Percentiles rank a stretch among this genome's conserved stretches.
phyloP scores from a whole-genome alignment of 768 basidiomycete species.

The Psilocybe cyanescens region DNA sequence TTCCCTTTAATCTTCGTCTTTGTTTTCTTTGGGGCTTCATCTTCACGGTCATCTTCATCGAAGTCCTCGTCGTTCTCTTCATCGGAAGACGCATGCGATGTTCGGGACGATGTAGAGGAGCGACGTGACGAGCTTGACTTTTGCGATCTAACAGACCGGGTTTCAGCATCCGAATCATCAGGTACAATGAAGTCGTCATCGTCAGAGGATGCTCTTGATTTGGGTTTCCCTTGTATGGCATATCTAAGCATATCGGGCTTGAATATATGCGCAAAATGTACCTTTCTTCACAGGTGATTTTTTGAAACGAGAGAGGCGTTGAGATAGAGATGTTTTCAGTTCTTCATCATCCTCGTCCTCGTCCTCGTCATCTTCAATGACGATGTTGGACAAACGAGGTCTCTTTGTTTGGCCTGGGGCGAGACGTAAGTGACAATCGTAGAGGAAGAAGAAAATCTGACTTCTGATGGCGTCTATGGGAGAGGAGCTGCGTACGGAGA shows the following conservation, averaged over 20 bases:
- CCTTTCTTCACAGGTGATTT: conserved; percentile 63
- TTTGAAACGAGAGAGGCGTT: conserved; percentile 65
- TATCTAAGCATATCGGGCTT: neutral
- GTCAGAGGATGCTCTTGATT: conserved; percentile 41
- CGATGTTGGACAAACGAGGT: conserved; percentile 53
- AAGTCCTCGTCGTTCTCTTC: conserved; percentile 46
- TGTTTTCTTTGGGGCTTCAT: conserved; percentile 30
- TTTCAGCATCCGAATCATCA: conserved; percentile 64
- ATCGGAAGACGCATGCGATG: conserved; percentile 34
- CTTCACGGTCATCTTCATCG: conserved; percentile 28
- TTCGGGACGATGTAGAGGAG: conserved; percentile 49
- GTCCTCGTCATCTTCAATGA: conserved; percentile 58
- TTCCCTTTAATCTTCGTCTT: conserved; percentile 33
- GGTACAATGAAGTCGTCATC: conserved; percentile 80
- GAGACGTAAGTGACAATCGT: neutral
- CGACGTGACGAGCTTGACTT: conserved; percentile 54
- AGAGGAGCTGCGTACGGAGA: conserved; percentile 38
- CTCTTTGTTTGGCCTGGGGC: conserved; percentile 58
- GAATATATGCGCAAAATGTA: conserved; percentile 22
- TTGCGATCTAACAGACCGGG: conserved; percentile 46
- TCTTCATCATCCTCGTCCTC: conserved; percentile 60
- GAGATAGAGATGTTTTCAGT: conserved; percentile 55
- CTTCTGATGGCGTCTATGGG: conserved; percentile 39
- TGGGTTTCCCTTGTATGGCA: conserved; percentile 41
- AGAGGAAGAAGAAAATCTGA: conserved; percentile 10